phyloP scores from a whole-genome alignment of 2,329 filamentous ascomycete genomes.

The Periconia digitata region DNA sequence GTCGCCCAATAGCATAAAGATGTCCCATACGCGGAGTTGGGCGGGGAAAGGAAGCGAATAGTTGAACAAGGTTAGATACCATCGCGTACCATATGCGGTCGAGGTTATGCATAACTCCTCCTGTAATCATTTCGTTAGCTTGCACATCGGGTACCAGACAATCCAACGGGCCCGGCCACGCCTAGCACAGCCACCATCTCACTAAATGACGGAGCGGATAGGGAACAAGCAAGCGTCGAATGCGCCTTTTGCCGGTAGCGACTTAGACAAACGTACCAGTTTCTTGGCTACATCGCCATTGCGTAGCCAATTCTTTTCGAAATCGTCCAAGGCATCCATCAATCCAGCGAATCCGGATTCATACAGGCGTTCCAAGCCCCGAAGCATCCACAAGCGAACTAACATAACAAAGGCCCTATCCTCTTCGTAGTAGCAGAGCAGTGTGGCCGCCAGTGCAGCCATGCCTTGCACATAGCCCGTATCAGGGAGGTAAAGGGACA shows the following conservation, averaged over 20 bases:
- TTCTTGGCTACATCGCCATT: slow-evolving; percentile 77
- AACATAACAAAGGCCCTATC: slow-evolving; percentile 95
- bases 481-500: slow-evolving; percentile 87
- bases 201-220: not conserved
- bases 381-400: slow-evolving; percentile 87
- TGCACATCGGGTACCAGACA: not conserved
- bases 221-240: not conserved
- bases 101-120: slow-evolving; percentile 77
- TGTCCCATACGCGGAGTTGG: slow-evolving; percentile 95
- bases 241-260: not conserved
- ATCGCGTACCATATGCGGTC: slow-evolving; percentile 92
- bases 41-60: slow-evolving; percentile 92
- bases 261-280: slow-evolving; percentile 61
- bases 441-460: slow-evolving; percentile 87
- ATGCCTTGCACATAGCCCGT: slow-evolving; percentile 98
- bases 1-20: slow-evolving; percentile 92
- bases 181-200: too few species aligned
- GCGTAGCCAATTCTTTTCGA: slow-evolving; percentile 79
- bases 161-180: too few species aligned
- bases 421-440: slow-evolving; percentile 96
- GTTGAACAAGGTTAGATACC: slow-evolving; percentile 98
- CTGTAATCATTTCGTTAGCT: slow-evolving; percentile 44
- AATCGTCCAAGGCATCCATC: slow-evolving; percentile 82
- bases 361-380: slow-evolving; percentile 84
- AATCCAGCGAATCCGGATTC: slow-evolving; percentile 80